Evolutionary conservation across 106 monocot species (phyloP), one percentile per base, ranked within the genome.

Genomic region (Dactylorhiza incarnata): DNA sequence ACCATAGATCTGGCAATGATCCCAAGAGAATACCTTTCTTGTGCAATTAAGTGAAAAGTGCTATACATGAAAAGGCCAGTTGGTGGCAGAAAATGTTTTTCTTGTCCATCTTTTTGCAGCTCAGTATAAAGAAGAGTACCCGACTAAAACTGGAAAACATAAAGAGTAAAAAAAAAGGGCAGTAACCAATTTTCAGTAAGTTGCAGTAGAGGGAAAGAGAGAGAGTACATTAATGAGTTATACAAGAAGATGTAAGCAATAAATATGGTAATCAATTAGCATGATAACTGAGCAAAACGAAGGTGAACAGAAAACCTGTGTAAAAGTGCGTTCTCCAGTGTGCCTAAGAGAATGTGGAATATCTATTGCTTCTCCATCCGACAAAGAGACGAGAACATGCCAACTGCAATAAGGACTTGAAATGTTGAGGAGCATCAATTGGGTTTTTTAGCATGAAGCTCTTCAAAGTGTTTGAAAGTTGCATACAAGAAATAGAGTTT

Each of bases 281-380:
- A 65, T 65, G 29, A 8, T 26, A 65, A 65, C 26, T 13, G 14
- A 65, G 29, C 65, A 46, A 17, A 9, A 69, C 45, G 15, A 5
- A 69, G 43, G 16, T 7, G 45, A 45, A 69, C 69, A 63, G 29
- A 75, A 45, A 58, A 86, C 89, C 81, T 89, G 83, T 67, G 37
- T 75, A 26, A 77, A 79, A 65, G 63, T 62, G 24, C 14, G 49
- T 20, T 77, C 76, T 54, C 79, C 82, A 44, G 78, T 73, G 23
- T 68, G 71, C 71, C 78, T 86, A 20, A 91, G 85, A 74, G 82
- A 82, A 75, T 82, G 71, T 78, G 91, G 91, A 51, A 86, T 78
- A n/a, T 91, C 78, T 46, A 80, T 69, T 69, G 69, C 62, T 81
- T 91, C 91, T 72, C 84, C 86, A 74, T 77, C 77, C 71, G 83